Base-by-base conservation (phyloP, 176 grass and related monocot species). In the Musa troglodytarum region DNA sequence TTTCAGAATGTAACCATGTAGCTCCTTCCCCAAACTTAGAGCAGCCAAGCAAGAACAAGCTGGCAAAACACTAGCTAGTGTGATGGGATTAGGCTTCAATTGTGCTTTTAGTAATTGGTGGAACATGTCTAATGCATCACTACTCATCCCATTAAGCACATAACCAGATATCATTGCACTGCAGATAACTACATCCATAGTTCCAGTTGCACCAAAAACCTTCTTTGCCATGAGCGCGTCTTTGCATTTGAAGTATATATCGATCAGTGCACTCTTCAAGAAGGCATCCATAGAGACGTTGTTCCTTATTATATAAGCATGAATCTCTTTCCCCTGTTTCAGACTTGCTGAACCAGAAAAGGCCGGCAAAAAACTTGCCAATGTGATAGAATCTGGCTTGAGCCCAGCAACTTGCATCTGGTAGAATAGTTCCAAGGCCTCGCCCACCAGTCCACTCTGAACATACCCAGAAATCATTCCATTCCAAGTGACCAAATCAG, bases 101-200 rank as follows among this genome's bases (percentile, higher is more conserved):
- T 63, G 15, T 50, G 81, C 65, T 52, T 88, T 65, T 76, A 92
- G 72, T 51, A 92, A 77, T 34, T 67, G 83, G 0, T 79, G 80
- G 54, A 96, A 92, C 82, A 90, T 86, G 74, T 84, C 50, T 54
- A 92, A 43, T 21, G 89, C 92, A 54, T 84, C 50, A 61, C 80
- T 53, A 22, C 76, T 84, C 84, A 96, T 89, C 49, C 89, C 86
- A 74, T 89, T 92, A 52, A 96, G 86, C 54, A 89, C 86, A 82
- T 89, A 96, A 63, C 92, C 86, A 8, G 89, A 96, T 75, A 96
- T 87, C 88, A 96, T 86, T 50, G 92, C 84, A 25, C 89, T 89
- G 29, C 84, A 87, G 53, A 91, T 89, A 77, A 92, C 89, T 24
- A 96, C 86, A 89, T 96, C 92, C 0, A 85, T 77, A 11, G 78